A percentile compares a stretch with the other conserved stretches of the same genome.
Evolutionary conservation across 768 basidiomycete species (phyloP).

Genomic region (Russula sp.): DNA sequence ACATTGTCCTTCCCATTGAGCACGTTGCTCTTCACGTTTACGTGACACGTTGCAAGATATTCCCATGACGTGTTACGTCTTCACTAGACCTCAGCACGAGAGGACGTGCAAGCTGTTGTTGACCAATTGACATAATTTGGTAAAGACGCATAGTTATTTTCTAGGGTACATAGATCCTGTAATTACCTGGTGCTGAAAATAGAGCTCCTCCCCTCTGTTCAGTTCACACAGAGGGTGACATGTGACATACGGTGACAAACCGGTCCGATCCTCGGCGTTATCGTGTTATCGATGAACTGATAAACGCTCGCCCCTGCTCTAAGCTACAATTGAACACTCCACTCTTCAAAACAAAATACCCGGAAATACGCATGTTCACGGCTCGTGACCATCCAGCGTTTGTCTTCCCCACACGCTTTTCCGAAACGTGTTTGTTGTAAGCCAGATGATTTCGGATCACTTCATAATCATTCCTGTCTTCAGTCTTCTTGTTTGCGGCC

Average conservation of each 20-base stretch:
- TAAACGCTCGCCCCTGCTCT: neutral
- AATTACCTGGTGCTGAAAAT: neutral
- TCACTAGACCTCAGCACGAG: constrained; percentile 6
- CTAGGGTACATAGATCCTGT: constrained; percentile 10
- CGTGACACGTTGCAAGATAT: constrained; percentile 5
- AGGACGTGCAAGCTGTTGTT: neutral
- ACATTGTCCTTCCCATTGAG: neutral
- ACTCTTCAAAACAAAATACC: neutral
- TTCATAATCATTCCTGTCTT: neutral
- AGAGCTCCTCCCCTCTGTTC: neutral
- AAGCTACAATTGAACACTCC: constrained; percentile 3
- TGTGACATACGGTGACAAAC: too few species aligned
- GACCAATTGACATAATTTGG: neutral
- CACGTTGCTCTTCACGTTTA: neutral
- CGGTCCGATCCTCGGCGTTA: too few species aligned
- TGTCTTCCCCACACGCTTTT: neutral
- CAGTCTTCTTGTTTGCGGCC: neutral
- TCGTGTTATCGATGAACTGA: neutral
- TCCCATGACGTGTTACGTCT: constrained; percentile 11
- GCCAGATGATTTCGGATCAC: constrained; percentile 5
- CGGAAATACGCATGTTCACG: neutral
- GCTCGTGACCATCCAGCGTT: neutral
- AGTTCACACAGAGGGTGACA: neutral
- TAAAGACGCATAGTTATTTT: constrained; percentile 13
- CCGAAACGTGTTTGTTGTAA: neutral